A percentile compares a stretch with the other conserved stretches of the same genome.
phyloP scores from a whole-genome alignment of 164 flowering plant species.

The Berberis thunbergii region DNA sequence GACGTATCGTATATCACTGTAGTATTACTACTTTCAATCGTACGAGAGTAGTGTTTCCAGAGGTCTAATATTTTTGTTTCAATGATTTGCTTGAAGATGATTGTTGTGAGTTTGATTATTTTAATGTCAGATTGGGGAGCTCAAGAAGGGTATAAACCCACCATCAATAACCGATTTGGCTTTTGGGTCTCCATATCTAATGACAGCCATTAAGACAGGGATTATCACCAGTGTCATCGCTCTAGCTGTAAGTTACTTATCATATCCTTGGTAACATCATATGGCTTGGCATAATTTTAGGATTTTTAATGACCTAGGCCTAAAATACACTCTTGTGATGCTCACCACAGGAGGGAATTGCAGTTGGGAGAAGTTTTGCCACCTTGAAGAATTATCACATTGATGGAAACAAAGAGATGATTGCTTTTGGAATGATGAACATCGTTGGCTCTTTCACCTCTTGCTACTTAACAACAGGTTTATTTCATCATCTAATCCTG shows the following conservation, averaged over 20 bases:
- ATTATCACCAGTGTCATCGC: conserved; percentile 60
- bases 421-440: conserved; percentile 82
- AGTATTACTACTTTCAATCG: too few species aligned
- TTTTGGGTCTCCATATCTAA: conserved; percentile 40
- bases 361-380: conserved; percentile 82
- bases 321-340: neutral
- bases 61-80: too few species aligned
- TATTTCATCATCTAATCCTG: neutral
- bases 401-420: conserved; percentile 93
- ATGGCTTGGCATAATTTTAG: too few species aligned
- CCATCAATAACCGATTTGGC: conserved; percentile 38
- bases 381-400: conserved; percentile 78
- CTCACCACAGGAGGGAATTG: conserved; percentile 69
- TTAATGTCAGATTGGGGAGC: conserved; percentile 52
- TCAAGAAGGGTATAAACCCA: conserved; percentile 85
- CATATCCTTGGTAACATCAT: neutral
- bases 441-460: conserved; percentile 74
- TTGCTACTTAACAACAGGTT: conserved; percentile 83
- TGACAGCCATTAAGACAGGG: conserved; percentile 59
- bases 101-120: neutral
- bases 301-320: too few species aligned
- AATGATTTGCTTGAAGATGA: neutral
- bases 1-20: too few species aligned
- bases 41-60: too few species aligned
- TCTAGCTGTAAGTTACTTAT: conserved; percentile 54